Evolutionary conservation across 1,284 basidiomycete species (phyloP).

Genomic region (Vanrija sp.): DNA sequence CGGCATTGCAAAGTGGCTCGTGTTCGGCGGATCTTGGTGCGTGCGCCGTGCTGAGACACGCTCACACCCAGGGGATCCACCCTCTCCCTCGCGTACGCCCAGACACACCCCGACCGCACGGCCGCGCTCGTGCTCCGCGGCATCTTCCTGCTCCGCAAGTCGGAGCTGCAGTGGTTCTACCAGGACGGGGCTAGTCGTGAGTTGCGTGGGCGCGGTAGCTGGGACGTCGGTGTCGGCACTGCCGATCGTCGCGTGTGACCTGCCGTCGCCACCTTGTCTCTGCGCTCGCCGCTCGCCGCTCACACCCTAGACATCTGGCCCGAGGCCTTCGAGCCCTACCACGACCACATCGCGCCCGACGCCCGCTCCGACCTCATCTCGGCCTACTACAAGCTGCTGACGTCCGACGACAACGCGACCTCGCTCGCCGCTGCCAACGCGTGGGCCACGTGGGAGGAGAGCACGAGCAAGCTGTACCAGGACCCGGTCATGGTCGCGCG

Average conservation of each 20-base stretch:
- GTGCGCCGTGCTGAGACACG: slow-evolving; percentile 8
- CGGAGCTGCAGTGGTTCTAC: slow-evolving; percentile 89
- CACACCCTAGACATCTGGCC: slow-evolving; percentile 60
- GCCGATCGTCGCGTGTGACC: too few species aligned
- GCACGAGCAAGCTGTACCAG: slow-evolving; percentile 69
- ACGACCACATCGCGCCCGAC: slow-evolving; percentile 71
- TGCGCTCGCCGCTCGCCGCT: too few species aligned
- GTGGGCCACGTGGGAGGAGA: slow-evolving; percentile 79
- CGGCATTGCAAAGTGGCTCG: slow-evolving; percentile 74
- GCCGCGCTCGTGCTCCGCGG: slow-evolving; percentile 77
- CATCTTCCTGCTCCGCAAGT: slow-evolving; percentile 80
- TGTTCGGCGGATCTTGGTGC: slow-evolving; percentile 88
- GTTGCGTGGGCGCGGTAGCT: slow-evolving; percentile 3
- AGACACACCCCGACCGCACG: slow-evolving; percentile 77
- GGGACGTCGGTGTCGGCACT: too few species aligned
- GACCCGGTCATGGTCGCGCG: slow-evolving; percentile 64
- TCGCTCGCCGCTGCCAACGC: slow-evolving; percentile 64
- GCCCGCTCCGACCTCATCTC: slow-evolving; percentile 73
- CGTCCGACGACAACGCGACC: slow-evolving; percentile 61
- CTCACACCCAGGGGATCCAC: slow-evolving; percentile 68
- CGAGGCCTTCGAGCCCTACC: slow-evolving; percentile 79
- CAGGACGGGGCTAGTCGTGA: slow-evolving; percentile 54
- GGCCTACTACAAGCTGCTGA: slow-evolving; percentile 72
- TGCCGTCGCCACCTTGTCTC: too few species aligned
- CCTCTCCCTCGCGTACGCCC: slow-evolving; percentile 77